Percentiles rank a stretch among this genome's conserved stretches.
These are phyloP conservation scores for Fusarium sp. DNA, from an alignment of 2,329 filamentous ascomycete species.

Conservation along the genomic window DNA sequence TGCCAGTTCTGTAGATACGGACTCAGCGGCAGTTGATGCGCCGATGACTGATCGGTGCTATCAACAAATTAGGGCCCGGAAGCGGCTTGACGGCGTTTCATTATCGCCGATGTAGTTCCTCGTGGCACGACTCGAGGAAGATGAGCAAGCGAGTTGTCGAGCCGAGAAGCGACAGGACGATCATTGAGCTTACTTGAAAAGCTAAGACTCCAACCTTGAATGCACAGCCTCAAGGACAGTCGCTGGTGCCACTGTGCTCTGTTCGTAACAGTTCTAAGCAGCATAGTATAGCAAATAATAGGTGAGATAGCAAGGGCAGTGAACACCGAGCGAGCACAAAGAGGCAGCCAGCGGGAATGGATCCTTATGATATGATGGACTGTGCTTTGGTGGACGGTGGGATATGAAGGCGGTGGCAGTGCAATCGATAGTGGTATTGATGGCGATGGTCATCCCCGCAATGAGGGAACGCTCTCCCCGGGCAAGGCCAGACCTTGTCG, in stretches of 20 bases:
- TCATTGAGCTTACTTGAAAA: conserved; percentile 35
- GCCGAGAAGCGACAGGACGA: conserved; percentile 20
- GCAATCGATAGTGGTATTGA: conserved; percentile 32
- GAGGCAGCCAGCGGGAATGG: conserved; percentile 1
- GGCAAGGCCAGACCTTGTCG: conserved; percentile 29
- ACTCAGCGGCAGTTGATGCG: conserved; percentile 17
- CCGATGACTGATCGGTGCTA: conserved; percentile 19
- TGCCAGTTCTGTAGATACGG: conserved; percentile 9
- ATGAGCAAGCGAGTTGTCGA: conserved; percentile 18
- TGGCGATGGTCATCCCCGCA: conserved; percentile 29
- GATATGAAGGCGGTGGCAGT: conserved; percentile 44
- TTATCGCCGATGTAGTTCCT: conserved; percentile 20
- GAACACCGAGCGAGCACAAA: conserved; percentile 6
- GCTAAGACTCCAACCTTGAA: conserved; percentile 38
- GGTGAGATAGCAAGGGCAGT: conserved; percentile 3
- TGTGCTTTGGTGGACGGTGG: conserved; percentile 32
- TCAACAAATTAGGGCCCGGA: conserved; percentile 6
- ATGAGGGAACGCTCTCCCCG: not conserved
- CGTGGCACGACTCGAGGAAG: conserved; percentile 10
- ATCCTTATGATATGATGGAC: conserved; percentile 8
- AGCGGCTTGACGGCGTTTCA: conserved; percentile 30
- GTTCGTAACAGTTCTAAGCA: conserved; percentile 9
- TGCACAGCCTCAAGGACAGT: conserved; percentile 35
- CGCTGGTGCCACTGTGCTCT: conserved; percentile 29
- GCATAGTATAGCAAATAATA: conserved; percentile 16